Base-by-base conservation (phyloP, 805 yeast species). In the Candida dajiaensis region DNA sequence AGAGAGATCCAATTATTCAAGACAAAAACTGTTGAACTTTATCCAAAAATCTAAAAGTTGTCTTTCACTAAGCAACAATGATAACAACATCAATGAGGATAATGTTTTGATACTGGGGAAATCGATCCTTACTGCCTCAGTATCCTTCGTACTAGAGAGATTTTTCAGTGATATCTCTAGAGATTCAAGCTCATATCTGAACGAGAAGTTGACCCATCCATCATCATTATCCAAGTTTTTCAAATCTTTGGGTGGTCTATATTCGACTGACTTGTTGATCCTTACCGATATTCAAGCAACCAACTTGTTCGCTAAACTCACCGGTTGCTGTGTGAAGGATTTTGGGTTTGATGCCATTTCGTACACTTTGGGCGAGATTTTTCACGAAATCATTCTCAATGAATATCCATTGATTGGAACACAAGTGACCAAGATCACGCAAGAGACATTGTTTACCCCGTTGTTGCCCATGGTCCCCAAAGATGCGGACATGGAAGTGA, bases 281-380 rank as follows among this genome's bases (percentile, higher is more conserved):
- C 52, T 79, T 29, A 70, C 66, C 45, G 81, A 79, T 48, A 75
- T 69, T 21, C 72, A 76, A 25, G 82, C 84, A 0, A 68, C 76
- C 0, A 71, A 78, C 44, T 65, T 85, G 4, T 66, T 85, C 40
- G 74, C 74, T 53, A 76, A 81, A 35, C 58, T 83, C 22, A 59
- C 85, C 19, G 95, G 94, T 2, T 81, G 84, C 10, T 76, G 88
- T 50, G 74, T 84, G 33, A 82, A 80, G 50, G 95, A 87, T 63
- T 87, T 82, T 67, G 95, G 95, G 1, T 87, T 87, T 60, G 89
- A 88, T 56, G 60, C 73, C 3, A 72, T 82, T n/a, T 66, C 85
- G 47, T 73, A 73, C 48, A 82, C 85, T 3, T 62, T 88, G 23
- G 76, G 86, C 50, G 92, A 85, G 53, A 72, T 85, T 2, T 77